Evolutionary conservation across 2,329 filamentous ascomycete genomes (phyloP).

Genomic region (Phialophora macrospora): DNA sequence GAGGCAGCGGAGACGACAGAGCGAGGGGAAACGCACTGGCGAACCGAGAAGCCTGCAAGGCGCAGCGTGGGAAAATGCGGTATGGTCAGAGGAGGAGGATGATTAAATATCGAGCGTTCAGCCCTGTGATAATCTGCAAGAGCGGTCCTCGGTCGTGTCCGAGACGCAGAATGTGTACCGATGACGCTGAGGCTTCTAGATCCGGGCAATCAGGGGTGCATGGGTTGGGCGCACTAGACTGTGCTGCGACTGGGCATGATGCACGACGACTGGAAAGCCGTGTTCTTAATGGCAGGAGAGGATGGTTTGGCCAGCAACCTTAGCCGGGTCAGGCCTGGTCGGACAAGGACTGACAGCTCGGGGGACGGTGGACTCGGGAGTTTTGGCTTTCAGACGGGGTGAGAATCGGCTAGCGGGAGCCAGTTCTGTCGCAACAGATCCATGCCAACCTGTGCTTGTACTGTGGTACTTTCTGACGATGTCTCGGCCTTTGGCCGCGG

Average conservation of each 20-base stretch:
- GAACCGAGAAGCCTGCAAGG: slow-evolving; percentile 5
- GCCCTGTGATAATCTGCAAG: slow-evolving; percentile 17
- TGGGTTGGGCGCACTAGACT: slow-evolving; percentile 18
- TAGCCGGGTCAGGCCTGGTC: slow-evolving; percentile 20
- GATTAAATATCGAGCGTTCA: slow-evolving; percentile 17
- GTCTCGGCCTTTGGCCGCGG: neutral
- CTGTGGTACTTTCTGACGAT: neutral
- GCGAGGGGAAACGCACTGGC: slow-evolving; percentile 4
- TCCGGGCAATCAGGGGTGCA: slow-evolving; percentile 16
- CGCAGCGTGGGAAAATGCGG: slow-evolving; percentile 5
- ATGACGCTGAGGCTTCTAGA: slow-evolving; percentile 17
- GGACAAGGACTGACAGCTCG: slow-evolving; percentile 11
- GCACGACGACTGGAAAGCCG: slow-evolving; percentile 16
- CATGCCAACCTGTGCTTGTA: slow-evolving; percentile 11
- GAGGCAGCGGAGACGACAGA: neutral
- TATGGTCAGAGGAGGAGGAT: slow-evolving; percentile 12
- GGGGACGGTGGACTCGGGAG: slow-evolving; percentile 6
- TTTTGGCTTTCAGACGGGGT: slow-evolving; percentile 20
- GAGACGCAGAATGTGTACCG: slow-evolving; percentile 15
- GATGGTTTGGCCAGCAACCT: slow-evolving; percentile 28
- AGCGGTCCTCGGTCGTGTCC: neutral
- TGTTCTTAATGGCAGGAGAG: slow-evolving; percentile 15
- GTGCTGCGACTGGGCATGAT: slow-evolving; percentile 14
- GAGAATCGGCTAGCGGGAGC: slow-evolving; percentile 12
- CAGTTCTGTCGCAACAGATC: slow-evolving; percentile 17